phyloP scores from a whole-genome alignment of 2,329 filamentous ascomycete species.

The Periglandula ipomoeae region DNA sequence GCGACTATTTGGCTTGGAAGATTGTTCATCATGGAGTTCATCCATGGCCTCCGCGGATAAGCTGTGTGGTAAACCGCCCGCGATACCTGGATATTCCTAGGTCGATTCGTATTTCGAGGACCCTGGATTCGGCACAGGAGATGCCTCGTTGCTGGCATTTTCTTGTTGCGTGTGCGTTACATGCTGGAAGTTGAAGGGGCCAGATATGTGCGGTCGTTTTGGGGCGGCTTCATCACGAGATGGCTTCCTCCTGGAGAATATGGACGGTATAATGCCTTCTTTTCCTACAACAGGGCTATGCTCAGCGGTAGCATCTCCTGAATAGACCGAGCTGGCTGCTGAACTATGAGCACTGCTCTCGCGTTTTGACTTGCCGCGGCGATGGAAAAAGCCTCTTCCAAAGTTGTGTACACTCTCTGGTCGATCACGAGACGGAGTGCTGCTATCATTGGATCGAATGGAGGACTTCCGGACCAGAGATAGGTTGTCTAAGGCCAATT shows the following conservation, averaged over 20 bases:
- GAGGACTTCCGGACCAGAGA: slow-evolving; percentile 48
- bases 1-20: slow-evolving; percentile 1
- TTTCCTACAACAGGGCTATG: slow-evolving; percentile 21
- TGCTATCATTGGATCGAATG: slow-evolving; percentile 43
- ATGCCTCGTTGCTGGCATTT: slow-evolving; percentile 28
- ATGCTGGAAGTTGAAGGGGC: slow-evolving; percentile 59
- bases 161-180: slow-evolving; percentile 49
- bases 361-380: slow-evolving; percentile 39
- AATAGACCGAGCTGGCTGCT: slow-evolving; percentile 39
- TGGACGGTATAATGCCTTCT: slow-evolving; percentile 38
- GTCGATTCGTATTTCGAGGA: neutral
- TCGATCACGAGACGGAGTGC: slow-evolving; percentile 42
- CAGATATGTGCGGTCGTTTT: slow-evolving; percentile 47
- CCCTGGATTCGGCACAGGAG: neutral
- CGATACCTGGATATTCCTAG: neutral
- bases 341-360: slow-evolving; percentile 41
- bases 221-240: slow-evolving; percentile 24
- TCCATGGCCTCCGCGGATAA: slow-evolving; percentile 25
- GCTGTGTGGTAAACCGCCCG: neutral
- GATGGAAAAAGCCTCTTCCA: slow-evolving; percentile 50
- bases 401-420: slow-evolving; percentile 52
- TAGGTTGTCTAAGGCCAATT: slow-evolving; percentile 37
- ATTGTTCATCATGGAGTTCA: neutral
- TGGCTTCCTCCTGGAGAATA: slow-evolving; percentile 42
- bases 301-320: slow-evolving; percentile 32